A percentile compares a stretch with the other conserved stretches of the same genome.
Conservation (phyloP, 495 filamentous ascomycete species). For the Trichoderma asperelloides region DNA sequence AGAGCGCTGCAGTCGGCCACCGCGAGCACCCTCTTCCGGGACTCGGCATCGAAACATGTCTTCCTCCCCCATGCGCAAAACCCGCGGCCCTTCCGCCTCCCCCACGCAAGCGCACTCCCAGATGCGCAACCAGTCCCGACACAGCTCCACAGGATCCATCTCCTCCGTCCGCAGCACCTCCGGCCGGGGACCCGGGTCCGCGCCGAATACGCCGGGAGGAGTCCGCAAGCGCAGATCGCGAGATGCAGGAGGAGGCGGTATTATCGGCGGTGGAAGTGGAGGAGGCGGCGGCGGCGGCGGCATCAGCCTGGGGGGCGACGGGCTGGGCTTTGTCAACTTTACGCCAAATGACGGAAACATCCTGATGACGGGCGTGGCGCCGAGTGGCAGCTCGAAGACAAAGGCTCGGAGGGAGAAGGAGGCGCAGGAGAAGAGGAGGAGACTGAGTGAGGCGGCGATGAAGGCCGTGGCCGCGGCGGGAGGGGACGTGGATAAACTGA, state of each 20-base stretch:
- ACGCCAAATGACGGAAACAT: constrained; percentile 71
- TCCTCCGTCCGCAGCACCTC: constrained; percentile 9
- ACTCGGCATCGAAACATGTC: constrained; percentile 8
- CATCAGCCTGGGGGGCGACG: neutral
- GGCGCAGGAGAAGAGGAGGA: constrained; percentile 67
- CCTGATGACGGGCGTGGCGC: constrained; percentile 86
- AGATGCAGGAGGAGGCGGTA: neutral
- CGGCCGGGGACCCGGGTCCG: constrained; percentile 2
- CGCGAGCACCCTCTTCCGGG: constrained; percentile 6
- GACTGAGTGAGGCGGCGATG: constrained; percentile 63
- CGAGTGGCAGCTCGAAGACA: constrained; percentile 83
- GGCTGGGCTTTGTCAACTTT: constrained; percentile 80
- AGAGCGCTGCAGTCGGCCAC: constrained; percentile 6
- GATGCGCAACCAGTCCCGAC: constrained; percentile 5
- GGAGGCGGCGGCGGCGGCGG: neutral
- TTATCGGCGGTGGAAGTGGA: neutral
- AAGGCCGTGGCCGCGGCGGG: constrained; percentile 69
- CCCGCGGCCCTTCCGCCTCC: constrained; percentile 2
- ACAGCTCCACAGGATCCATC: constrained; percentile 9
- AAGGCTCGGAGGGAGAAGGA: constrained; percentile 85
- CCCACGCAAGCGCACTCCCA: neutral
- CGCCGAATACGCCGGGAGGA: constrained; percentile 10
- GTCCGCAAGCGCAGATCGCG: constrained; percentile 11
- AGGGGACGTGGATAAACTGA: constrained; percentile 53
- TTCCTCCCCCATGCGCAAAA: constrained; percentile 8